Evolutionary conservation across 2,329 filamentous ascomycete genomes (phyloP), one percentile per base, ranked within the genome.

Genomic region (Phialophora chinensis): DNA sequence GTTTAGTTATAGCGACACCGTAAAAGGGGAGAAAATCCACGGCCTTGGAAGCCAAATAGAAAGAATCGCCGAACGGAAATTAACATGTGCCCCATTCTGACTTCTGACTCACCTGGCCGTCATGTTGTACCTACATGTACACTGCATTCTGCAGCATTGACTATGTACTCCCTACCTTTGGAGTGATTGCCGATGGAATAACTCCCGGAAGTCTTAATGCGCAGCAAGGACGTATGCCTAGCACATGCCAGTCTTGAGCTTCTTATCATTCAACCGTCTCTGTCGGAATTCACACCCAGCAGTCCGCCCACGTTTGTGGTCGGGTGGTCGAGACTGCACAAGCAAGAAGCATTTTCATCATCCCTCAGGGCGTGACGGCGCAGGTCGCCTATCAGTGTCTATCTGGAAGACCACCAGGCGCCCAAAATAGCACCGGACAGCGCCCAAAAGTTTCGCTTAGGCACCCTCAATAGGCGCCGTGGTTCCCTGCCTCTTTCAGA

Each of bases 41-140:
- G 42, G 56, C 14, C 23, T 31, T 20, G 17, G 47, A 60, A 50
- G 44, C n/a, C 27, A 44, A 50, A 52, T 31, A 12, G 29, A 33
- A 60, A 60, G 27, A 35, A n/a, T 20, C 57, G 44, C 42, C 44
- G 20, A n/a, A 29, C 59, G 59, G 59, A 61, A 20, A 61, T 66
- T 63, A 63, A 53, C 62, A 64, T 64, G 62, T 64, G 60, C 60
- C 54, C 60, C 60, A 20, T 55, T 27, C 49, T 52, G 38, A 53
- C 47, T 56, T 62, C 31, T 62, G 60, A 63, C 60, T 63, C 60
- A 63, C 62, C 53, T 56, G 25, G 14, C 47, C 53, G 20, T 57
- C 56, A 60, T 23, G 7, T 52, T 47, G 60, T 66, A 49, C 64
- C 65, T 31, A 63, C 42, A 69, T 57, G 54, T 69, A 62, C 64